Conservation (phyloP, 148 eudicot genomes). For the Diospyros kaki region DNA sequence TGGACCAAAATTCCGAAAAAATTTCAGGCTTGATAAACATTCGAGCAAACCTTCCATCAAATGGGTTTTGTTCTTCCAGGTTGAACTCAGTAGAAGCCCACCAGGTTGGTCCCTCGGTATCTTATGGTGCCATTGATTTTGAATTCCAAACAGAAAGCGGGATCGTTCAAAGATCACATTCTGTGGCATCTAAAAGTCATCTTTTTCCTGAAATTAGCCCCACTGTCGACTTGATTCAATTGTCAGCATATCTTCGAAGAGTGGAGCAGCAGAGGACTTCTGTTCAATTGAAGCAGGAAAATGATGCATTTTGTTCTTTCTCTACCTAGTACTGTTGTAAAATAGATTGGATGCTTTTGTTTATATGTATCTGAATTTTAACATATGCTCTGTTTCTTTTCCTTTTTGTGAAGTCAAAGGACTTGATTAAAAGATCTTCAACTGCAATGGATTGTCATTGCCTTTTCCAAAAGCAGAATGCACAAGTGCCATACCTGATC, state of each 20-base stretch:
- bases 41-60: constrained; percentile 3
- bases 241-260: constrained; percentile 53
- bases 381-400: too few relatives aligned
- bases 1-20: constrained; percentile 8
- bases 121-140: constrained; percentile 16
- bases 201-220: constrained; percentile 22
- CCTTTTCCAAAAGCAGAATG: too few relatives aligned
- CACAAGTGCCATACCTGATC: too few relatives aligned
- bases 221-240: constrained; percentile 50
- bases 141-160: constrained; percentile 15
- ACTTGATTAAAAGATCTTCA: too few relatives aligned
- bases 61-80: constrained; percentile 12
- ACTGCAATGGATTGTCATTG: too few relatives aligned
- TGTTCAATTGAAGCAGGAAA: constrained; percentile 25
- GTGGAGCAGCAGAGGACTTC: constrained; percentile 56
- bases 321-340: not conserved
- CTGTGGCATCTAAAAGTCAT: constrained; percentile 15
- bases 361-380: too few relatives aligned
- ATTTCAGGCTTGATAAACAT: constrained; percentile 17
- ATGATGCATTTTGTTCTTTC: constrained; percentile 13
- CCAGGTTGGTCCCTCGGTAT: constrained; percentile 9
- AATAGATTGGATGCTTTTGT: too few relatives aligned
- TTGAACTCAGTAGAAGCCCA: constrained; percentile 13
- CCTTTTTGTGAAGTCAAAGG: too few relatives aligned
- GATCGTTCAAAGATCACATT: constrained; percentile 27